A percentile compares a stretch with the other conserved stretches of the same genome.
phyloP scores from a whole-genome alignment of 2,329 filamentous ascomycete species.

The Chrysoporthe cubensis region DNA sequence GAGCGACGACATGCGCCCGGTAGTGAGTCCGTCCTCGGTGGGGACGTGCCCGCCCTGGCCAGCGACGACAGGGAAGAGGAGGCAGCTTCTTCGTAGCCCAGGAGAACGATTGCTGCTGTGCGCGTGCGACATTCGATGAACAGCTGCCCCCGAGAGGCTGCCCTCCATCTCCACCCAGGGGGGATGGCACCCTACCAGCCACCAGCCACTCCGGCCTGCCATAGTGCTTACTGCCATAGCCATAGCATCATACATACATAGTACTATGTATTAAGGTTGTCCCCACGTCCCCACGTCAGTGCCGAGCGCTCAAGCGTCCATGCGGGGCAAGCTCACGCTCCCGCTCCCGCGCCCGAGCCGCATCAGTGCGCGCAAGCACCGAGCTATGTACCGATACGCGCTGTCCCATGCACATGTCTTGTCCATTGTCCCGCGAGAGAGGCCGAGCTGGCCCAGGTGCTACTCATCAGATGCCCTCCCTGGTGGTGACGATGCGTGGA shows the following conservation, averaged over 20 bases:
- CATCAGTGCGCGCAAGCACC: not conserved
- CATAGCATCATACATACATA: too few relatives aligned
- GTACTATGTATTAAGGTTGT: not conserved
- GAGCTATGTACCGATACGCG: not conserved
- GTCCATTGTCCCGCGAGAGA: not conserved
- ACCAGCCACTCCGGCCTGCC: too few relatives aligned
- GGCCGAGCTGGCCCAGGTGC: not conserved
- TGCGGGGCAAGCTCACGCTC: not conserved
- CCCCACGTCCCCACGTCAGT: not conserved
- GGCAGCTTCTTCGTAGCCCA: too few relatives aligned
- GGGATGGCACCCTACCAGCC: too few relatives aligned
- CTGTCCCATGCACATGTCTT: not conserved
- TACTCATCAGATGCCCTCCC: not conserved
- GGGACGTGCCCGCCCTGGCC: too few relatives aligned
- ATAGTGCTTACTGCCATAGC: too few relatives aligned
- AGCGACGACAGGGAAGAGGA: too few relatives aligned
- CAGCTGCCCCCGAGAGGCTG: too few relatives aligned
- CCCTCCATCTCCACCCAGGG: too few relatives aligned
- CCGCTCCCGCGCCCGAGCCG: slow-evolving; percentile 2
- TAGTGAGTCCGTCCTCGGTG: not conserved
- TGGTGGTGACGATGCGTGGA: not conserved
- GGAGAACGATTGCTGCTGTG: too few relatives aligned
- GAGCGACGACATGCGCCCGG: not conserved
- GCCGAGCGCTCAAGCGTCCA: not conserved
- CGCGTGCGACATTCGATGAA: too few relatives aligned